phyloP scores from a whole-genome alignment of 805 yeast genomes.

The Spathaspora arborariae region DNA sequence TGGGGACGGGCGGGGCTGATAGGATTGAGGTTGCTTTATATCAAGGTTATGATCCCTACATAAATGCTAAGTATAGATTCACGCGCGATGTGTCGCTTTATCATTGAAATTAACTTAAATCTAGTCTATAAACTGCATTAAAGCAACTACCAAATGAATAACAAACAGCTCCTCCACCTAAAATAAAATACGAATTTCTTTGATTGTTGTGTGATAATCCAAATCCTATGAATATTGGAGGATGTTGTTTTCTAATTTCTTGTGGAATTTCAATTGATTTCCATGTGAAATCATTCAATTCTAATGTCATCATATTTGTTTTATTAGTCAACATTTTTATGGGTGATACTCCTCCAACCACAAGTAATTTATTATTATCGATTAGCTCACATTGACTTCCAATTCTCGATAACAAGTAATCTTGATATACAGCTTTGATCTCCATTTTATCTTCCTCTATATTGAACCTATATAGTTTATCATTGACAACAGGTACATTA shows the following conservation, averaged over 20 bases:
- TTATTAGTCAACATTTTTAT: constrained; percentile 20
- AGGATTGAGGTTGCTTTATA: too few species aligned
- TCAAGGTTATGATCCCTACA: too few species aligned
- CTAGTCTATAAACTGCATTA: constrained; percentile 19
- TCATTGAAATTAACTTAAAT: neutral
- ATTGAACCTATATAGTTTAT: constrained; percentile 32
- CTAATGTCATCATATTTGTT: constrained; percentile 35
- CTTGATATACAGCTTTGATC: constrained; percentile 13
- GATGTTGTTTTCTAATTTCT: constrained; percentile 36
- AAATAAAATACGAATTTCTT: constrained; percentile 18
- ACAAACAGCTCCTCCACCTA: constrained; percentile 78
- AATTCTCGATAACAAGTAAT: constrained; percentile 40
- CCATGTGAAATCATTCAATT: constrained; percentile 15
- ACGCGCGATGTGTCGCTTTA: too few species aligned
- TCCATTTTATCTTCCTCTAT: constrained; percentile 14
- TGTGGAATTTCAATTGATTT: constrained; percentile 14
- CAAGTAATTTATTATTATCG: constrained; percentile 25
- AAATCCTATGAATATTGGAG: constrained; percentile 54
- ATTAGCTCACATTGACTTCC: constrained; percentile 42
- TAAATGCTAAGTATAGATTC: too few species aligned
- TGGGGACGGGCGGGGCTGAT: too few species aligned
- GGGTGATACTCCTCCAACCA: constrained; percentile 59
- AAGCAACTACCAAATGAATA: constrained; percentile 66
- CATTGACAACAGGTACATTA: constrained; percentile 27
- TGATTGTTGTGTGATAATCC: constrained; percentile 19